Evolutionary conservation across 441 rosid genomes (phyloP), one percentile per base, ranked within the genome.

Genomic region (Syzygium malaccense): DNA sequence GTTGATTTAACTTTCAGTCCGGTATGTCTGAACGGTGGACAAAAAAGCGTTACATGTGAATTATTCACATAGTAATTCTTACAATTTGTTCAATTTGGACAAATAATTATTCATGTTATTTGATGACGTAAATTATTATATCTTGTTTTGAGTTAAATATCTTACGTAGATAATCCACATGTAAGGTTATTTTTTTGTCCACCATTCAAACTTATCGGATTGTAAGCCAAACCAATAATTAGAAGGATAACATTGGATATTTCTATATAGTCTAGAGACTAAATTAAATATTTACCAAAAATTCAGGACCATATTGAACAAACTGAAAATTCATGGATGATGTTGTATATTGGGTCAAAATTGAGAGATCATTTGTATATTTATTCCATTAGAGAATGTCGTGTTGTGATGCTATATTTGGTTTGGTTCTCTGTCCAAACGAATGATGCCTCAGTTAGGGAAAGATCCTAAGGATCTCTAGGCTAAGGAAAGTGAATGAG

Each of bases 311-410:
- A 57, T 5, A 58, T 28, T 28, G 7, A 37, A 71, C 2, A 20
- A 75, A 75, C 23, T 6, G 23, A 75, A 20, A 23, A 4, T 19
- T 71, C 0, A 33, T 0, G 0, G 6, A 33, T 9, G 14, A 33
- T 2, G 6, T 33, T 37, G 1, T 0, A 12, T 5, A 3, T 5
- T 11, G 1, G 0, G 9, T 71, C 17, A 20, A 71, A 71, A 4
- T 71, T 71, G 7, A 37, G 6, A 4, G 6, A 71, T 11, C 3
- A 37, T 71, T 71, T 71, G 4, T 71, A 20, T 20, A 20, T 11
- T 71, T 12, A 37, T 5, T 3, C 49, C 4, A 12, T 20, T 37
- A 1, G 80, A 37, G 28, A 71, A 71, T 10, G 28, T 28, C 80
- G 2, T 71, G 80, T 0, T 37, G 20, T 20, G 49, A 71, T 37